Evolutionary conservation across 2,329 filamentous ascomycete species (phyloP), one percentile per base, ranked within the genome.

Genomic region (Nothophoma quercina): DNA sequence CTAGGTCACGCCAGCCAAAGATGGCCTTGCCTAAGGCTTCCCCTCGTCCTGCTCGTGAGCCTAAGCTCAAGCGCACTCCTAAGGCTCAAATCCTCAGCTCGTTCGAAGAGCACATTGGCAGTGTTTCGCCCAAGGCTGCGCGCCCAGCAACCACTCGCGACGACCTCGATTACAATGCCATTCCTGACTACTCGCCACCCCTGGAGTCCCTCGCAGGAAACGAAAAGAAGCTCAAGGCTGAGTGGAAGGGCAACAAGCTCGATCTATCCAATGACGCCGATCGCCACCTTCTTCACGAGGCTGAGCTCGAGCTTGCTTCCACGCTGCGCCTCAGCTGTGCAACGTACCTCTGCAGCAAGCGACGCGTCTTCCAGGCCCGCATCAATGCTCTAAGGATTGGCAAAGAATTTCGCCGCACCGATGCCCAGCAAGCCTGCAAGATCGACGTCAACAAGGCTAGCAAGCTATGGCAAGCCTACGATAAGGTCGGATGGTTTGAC

Each of bases 391-490:
- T 86, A 29, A 76, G 79, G 49, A 86, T 85, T 28, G 83, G 84
- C 70, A 95, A 96, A 75, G 89, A 93, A 67, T 97, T 96, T 74
- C 88, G 91, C 72, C 96, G 96, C 83, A 98, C 93, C 1, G 91
- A 96, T 71, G 91, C 92, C 5, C 93, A 98, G 74, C 90, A 96
- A 73, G 91, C 91, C n/a, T 96, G 91, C 83, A 96, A 96, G 79
- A 96, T 97, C 59, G 93, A 98, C 67, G 93, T 98, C 72, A 97
- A 97, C 81, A 98, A 97, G 80, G 91, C 93, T 3, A 96, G 91
- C 61, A 93, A 93, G 74, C 81, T 98, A 38, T 96, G 91, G 90
- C 87, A 87, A 29, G 91, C 91, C 5, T 98, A 91, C 70, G 90
- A 96, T 41, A 88, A 87, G 64, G 90, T 95, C 29, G 89, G 89